A percentile compares a stretch with the other conserved stretches of the same genome.
Conservation (phyloP, 495 filamentous ascomycete genomes). For the Aspergillus baeticus region DNA sequence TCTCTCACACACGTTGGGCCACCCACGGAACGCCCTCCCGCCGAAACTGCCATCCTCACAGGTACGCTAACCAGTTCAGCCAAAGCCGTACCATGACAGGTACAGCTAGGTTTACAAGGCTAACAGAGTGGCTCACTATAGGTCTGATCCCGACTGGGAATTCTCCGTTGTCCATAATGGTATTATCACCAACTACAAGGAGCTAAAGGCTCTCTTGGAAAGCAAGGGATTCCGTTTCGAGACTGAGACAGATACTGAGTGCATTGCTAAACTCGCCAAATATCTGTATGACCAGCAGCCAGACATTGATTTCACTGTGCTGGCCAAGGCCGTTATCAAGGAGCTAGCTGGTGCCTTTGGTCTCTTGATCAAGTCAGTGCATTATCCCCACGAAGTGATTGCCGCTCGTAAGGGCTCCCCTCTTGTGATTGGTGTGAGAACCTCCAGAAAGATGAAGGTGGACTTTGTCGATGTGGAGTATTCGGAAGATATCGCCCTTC, state of each 20-base stretch:
- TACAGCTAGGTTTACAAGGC: background rate
- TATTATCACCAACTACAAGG: conserved; percentile 99
- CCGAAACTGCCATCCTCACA: conserved; percentile 95
- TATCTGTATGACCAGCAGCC: conserved; percentile 97
- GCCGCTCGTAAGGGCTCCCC: conserved; percentile 97
- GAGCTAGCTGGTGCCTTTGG: conserved; percentile 98
- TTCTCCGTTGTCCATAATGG: conserved; percentile 98
- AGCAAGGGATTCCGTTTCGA: conserved; percentile 97
- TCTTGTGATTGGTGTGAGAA: conserved; percentile 91
- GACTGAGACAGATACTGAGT: conserved; percentile 98
- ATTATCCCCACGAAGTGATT: conserved; percentile 97
- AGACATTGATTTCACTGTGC: conserved; percentile 89
- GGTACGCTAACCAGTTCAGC: conserved; percentile 53
- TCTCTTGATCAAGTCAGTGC: conserved; percentile 93
- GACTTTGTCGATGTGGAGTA: conserved; percentile 99
- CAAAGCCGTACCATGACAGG: background rate
- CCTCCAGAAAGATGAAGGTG: conserved; percentile 98
- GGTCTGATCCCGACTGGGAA: conserved; percentile 85
- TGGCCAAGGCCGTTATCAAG: conserved; percentile 96
- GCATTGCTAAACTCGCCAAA: conserved; percentile 97
- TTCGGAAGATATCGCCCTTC: conserved; percentile 79
- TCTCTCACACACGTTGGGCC: conserved; percentile 98
- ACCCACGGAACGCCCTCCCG: conserved; percentile 94
- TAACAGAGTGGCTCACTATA: conserved; percentile 17
- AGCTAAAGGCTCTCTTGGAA: conserved; percentile 89